Base-by-base conservation (phyloP, 1,284 basidiomycete genomes). In the Limonomyces culmigenus region DNA sequence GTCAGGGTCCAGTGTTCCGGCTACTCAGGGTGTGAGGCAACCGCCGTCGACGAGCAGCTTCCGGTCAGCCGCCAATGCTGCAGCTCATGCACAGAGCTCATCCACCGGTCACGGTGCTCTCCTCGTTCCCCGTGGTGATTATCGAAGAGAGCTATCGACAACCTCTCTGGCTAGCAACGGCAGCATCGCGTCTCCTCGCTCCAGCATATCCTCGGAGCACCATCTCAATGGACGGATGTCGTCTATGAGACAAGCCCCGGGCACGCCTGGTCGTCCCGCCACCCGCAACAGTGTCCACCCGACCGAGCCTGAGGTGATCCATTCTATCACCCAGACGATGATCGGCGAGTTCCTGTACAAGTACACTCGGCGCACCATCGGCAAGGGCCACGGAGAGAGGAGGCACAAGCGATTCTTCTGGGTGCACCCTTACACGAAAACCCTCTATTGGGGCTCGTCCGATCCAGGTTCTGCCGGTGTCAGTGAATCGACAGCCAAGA, bases 251-350 rank as follows among this genome's bases (percentile, higher is more conserved):
- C 51, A 50, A 15, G 35, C 43, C 2, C 60, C 58, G 0, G 58
- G 64, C 43, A 49, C 54, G 21, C 41, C 49, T 5, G 38, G 42
- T 18, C 47, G 42, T 19, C 40, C 41, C 23, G 42, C 38, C 5
- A 13, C 10, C 15, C 16, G 10, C 8, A 15, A 15, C 16, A 46
- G 45, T 19, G 46, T 44, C 21, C 55, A 59, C 29, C 58, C 75
- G 16, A 93, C 89, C 11, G 91, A 96, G 53, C 87, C 88, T 1
- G 56, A 64, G 2, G 62, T 91, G 44, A 92, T 97, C 46, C 91
- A 96, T 51, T 85, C 92, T 2, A 97, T 98, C 49, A 98, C 93
- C 3, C 91, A 97, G 65, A 96, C 92, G 16, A 99, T 99, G 93
- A 97, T 98, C 46, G 92, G 93, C 43, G 93, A 97, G 64, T 97